Base-by-base conservation (phyloP, 805 yeast genomes). In the Candida lessepsii region DNA sequence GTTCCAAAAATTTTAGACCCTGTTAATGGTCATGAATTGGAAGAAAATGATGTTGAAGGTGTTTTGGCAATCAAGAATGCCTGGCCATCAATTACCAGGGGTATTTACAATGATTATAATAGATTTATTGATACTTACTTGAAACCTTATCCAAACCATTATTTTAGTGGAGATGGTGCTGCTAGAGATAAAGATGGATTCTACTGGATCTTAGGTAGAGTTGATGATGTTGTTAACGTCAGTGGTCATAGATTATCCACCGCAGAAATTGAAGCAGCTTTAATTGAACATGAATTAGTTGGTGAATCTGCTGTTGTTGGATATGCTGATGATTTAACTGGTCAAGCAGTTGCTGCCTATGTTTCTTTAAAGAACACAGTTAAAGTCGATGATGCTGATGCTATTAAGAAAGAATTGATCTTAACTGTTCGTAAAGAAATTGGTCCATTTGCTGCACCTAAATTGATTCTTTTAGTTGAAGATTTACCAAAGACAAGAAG, bases 31-130 rank as follows among this genome's bases (percentile, higher is more conserved):
- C 74, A 80, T 53, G 96, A 86, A 59, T 70, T 90, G 53, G 68
- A 71, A 50, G 96, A 87, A 38, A 85, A 86, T 57, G 95, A 89
- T 56, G 96, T 88, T 42, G 98, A 89, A 65, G 99, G 99, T 67
- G 97, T 93, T 21, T 74, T 93, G 48, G 97, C 96, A 24, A 80
- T 93, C 57, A 82, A 81, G 58, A 73, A 80, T 35, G 77, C 97
- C 26, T 93, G 99, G 99, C 99, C 99, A 42, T 89, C 97, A n/a
- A 90, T 93, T 82, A 93, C 98, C 21, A 83, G 99, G 70, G 81
- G 96, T 40, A 93, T 93, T 45, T 90, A 83, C 81, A 83, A 83
- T 59, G 88, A 90, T 63, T 95, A 91, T 63, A 68, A 70, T 47
- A 81, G 96, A 56, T 91, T 76, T 69, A 70, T 89, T 56, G 97